Conservation (phyloP, 805 yeast genomes). For the Wickerhamomyces chaumierensis region DNA sequence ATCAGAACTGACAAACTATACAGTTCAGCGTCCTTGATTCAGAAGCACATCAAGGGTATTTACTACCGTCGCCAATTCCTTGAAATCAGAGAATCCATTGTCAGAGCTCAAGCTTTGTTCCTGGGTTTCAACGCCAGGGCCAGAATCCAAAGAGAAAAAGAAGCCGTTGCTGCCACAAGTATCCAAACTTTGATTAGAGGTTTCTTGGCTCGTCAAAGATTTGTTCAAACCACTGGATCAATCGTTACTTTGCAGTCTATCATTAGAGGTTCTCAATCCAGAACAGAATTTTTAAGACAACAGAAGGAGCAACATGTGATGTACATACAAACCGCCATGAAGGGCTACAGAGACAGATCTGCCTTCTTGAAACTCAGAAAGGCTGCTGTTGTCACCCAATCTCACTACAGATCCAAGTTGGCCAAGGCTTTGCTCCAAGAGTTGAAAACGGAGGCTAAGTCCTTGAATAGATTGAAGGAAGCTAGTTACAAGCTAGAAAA, state of each 20-base stretch:
- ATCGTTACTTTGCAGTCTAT: conserved; percentile 36
- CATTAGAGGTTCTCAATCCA: conserved; percentile 38
- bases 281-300: conserved; percentile 37
- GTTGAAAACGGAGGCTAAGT: conserved; percentile 80
- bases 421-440: conserved; percentile 57
- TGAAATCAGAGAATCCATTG: conserved; percentile 41
- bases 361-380: conserved; percentile 33
- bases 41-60: conserved; percentile 64
- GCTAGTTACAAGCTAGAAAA: conserved; percentile 90
- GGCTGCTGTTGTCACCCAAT: conserved; percentile 64
- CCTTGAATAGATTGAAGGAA: conserved; percentile 81
- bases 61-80: conserved; percentile 52
- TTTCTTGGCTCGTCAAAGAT: conserved; percentile 31
- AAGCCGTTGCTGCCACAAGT: conserved; percentile 48
- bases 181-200: conserved; percentile 66
- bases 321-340: conserved; percentile 59
- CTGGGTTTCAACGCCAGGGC: conserved; percentile 54
- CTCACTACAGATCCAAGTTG: conserved; percentile 60
- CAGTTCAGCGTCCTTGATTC: conserved; percentile 73
- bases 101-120: conserved; percentile 45
- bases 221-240: conserved; percentile 17
- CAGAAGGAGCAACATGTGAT: conserved; percentile 56
- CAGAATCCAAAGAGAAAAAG: conserved; percentile 42
- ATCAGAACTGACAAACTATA: conserved; percentile 69
- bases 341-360: conserved; percentile 56